phyloP scores from a whole-genome alignment of 108 stramenopile species.

The Conticribra guillardii region DNA sequence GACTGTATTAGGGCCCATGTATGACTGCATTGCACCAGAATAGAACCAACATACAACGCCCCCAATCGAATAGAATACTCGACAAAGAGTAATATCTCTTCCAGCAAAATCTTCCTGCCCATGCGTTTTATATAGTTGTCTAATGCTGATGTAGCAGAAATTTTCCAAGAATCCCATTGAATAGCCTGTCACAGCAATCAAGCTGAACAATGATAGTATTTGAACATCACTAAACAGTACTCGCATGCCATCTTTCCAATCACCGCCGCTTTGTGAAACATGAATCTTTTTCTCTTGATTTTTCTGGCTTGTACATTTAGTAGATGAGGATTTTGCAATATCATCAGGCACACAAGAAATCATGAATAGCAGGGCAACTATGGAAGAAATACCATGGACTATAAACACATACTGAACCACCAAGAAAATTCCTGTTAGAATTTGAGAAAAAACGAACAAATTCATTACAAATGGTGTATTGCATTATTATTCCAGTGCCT shows the following conservation, averaged over 20 bases:
- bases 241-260: slow-evolving; percentile 29
- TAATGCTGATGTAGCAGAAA: slow-evolving; percentile 49
- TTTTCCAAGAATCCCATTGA: slow-evolving; percentile 35
- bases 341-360: slow-evolving; percentile 21
- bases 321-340: background rate
- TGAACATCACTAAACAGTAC: slow-evolving; percentile 20
- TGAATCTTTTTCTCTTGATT: background rate
- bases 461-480: background rate
- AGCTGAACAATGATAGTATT: slow-evolving; percentile 31
- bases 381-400: slow-evolving; percentile 31
- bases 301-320: background rate
- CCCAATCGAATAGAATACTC: slow-evolving; percentile 29
- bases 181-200: slow-evolving; percentile 30
- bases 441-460: background rate
- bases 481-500: background rate
- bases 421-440: background rate
- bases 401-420: slow-evolving; percentile 27
- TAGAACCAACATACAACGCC: slow-evolving; percentile 38
- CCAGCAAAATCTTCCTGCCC: slow-evolving; percentile 23
- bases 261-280: background rate
- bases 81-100: slow-evolving; percentile 25
- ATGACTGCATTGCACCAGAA: slow-evolving; percentile 22
- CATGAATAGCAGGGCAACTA: slow-evolving; percentile 19
- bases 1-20: slow-evolving; percentile 27
- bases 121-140: slow-evolving; percentile 23